phyloP scores from a whole-genome alignment of 306 rosid genomes.

The Quercus cerris region DNA sequence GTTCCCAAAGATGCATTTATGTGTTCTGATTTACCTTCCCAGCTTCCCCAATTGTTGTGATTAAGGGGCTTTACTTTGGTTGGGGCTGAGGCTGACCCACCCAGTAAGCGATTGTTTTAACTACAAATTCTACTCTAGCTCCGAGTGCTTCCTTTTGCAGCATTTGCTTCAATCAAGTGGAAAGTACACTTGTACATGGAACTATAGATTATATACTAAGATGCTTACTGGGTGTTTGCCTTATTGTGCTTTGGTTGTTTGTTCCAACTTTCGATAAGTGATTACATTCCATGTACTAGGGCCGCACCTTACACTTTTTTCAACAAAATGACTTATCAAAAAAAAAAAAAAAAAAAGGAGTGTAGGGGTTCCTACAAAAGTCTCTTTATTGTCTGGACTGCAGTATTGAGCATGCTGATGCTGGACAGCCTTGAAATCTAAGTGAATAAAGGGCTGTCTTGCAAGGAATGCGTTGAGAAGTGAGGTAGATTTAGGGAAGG shows the following conservation, averaged over 20 bases:
- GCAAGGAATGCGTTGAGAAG: background rate
- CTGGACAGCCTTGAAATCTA: background rate
- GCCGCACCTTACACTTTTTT: no score
- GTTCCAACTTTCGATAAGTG: background rate
- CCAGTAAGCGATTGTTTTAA: background rate
- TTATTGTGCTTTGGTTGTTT: background rate
- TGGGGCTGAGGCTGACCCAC: background rate
- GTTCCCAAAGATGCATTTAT: background rate
- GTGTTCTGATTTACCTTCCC: background rate
- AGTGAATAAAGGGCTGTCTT: background rate
- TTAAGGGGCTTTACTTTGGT: background rate
- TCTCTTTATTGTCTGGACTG: background rate
- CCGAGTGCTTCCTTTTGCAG: background rate
- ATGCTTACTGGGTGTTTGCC: background rate
- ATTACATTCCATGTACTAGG: no score
- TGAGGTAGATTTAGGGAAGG: background rate
- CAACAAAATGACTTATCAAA: no score
- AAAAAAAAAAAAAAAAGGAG: no score
- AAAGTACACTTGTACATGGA: background rate
- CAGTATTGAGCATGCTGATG: background rate
- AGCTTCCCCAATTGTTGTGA: background rate
- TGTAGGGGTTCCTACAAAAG: background rate
- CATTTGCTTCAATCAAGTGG: background rate
- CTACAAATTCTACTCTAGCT: no score
- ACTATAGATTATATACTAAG: background rate